phyloP scores from a whole-genome alignment of 2,329 filamentous ascomycete species.

The Aureobasidium pullulans region DNA sequence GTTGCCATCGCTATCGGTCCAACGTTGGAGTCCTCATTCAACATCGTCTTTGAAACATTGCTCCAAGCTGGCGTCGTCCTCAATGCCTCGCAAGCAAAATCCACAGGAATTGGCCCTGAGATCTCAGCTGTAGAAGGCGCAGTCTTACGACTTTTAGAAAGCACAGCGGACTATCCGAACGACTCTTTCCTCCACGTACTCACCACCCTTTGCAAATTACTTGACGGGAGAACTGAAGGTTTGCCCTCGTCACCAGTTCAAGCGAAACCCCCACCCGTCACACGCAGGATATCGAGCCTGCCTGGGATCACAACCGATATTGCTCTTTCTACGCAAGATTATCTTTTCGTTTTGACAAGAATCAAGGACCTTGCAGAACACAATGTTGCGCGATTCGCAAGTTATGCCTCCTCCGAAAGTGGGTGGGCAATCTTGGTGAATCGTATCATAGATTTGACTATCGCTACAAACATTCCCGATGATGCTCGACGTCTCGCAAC shows the following conservation, averaged over 20 bases:
- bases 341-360: constrained; percentile 42
- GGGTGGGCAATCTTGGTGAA: constrained; percentile 67
- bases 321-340: constrained; percentile 35
- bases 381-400: constrained; percentile 55
- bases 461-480: constrained; percentile 30
- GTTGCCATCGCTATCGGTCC: constrained; percentile 89
- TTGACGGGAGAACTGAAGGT: constrained; percentile 33
- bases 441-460: constrained; percentile 44
- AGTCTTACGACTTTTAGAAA: constrained; percentile 79
- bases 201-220: constrained; percentile 63
- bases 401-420: constrained; percentile 56
- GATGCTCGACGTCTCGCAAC: constrained; percentile 43
- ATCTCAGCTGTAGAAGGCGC: constrained; percentile 84
- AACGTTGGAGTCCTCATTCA: constrained; percentile 77
- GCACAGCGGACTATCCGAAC: constrained; percentile 84
- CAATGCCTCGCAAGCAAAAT: constrained; percentile 33
- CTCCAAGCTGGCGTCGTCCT: constrained; percentile 89
- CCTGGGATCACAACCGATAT: constrained; percentile 35
- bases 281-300: constrained; percentile 35
- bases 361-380: constrained; percentile 39
- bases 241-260: constrained; percentile 17
- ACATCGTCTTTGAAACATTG: constrained; percentile 82
- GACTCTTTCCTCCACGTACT: constrained; percentile 72
- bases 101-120: constrained; percentile 55
- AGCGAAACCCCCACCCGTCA: constrained; percentile 18